phyloP scores from a whole-genome alignment of 2,329 filamentous ascomycete genomes.

The Talaromyces marneffei region DNA sequence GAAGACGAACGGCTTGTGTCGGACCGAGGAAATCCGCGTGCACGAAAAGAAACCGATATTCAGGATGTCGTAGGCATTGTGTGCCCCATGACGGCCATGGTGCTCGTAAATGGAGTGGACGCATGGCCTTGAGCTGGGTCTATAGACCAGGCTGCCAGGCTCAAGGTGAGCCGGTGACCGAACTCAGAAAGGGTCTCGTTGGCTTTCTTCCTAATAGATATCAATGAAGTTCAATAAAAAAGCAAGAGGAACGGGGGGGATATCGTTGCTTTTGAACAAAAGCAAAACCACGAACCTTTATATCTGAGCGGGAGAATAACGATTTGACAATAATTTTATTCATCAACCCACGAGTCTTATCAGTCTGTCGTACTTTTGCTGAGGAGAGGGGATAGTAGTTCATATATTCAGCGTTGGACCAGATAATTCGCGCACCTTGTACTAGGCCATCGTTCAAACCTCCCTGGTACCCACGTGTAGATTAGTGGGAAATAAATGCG shows the following conservation, averaged over 20 bases:
- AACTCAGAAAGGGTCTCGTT: background rate
- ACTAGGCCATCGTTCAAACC: background rate
- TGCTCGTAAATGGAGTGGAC: background rate
- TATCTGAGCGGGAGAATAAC: background rate
- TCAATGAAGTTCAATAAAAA: background rate
- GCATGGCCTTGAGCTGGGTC: background rate
- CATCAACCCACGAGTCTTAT: background rate
- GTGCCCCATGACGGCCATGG: background rate
- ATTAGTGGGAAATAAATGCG: conserved; percentile 2
- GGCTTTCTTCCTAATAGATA: background rate
- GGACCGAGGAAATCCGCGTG: background rate
- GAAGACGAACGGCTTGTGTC: background rate
- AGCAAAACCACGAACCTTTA: background rate
- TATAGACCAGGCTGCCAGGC: background rate
- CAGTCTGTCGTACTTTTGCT: background rate
- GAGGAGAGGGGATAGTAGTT: background rate
- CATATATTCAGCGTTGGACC: background rate
- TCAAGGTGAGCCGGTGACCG: background rate
- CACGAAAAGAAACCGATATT: background rate
- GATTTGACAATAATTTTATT: background rate
- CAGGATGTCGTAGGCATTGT: background rate
- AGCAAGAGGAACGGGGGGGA: background rate
- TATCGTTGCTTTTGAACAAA: background rate
- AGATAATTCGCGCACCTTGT: conserved; percentile 6
- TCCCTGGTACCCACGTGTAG: background rate